Conservation (phyloP, 768 basidiomycete species). For the Tubosaeta brunneosetosa region DNA sequence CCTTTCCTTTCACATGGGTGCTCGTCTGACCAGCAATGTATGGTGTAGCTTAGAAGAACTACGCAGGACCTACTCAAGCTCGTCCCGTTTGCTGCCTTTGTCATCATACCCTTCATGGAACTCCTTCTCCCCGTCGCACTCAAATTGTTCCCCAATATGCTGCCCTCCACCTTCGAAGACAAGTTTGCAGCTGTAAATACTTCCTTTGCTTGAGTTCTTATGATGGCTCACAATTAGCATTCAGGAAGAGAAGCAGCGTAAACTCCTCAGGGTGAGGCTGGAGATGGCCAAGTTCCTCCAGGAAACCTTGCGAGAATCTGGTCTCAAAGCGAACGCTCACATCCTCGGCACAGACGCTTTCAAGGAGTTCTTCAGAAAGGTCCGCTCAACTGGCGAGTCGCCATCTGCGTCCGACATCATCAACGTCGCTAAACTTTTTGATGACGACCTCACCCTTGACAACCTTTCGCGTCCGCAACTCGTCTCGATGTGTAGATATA, state of each 20-base stretch:
- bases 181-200: conserved; percentile 81
- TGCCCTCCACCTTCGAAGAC: conserved; percentile 97
- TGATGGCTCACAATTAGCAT: background rate
- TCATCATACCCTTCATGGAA: conserved; percentile 98
- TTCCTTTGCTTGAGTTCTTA: background rate
- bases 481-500: conserved; percentile 95
- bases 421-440: conserved; percentile 94
- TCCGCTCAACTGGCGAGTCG: conserved; percentile 91
- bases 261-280: conserved; percentile 86
- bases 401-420: conserved; percentile 87
- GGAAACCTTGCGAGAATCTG: conserved; percentile 93
- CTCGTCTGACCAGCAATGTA: conserved; percentile 1
- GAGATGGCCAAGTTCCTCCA: conserved; percentile 99
- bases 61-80: conserved; percentile 90
- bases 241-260: conserved; percentile 95
- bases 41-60: conserved; percentile 75
- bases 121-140: conserved; percentile 91
- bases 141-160: conserved; percentile 97
- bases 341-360: conserved; percentile 94
- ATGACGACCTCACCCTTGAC: conserved; percentile 96
- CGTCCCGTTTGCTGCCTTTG: conserved; percentile 91
- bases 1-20: background rate
- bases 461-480: conserved; percentile 98
- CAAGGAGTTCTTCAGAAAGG: conserved; percentile 99
- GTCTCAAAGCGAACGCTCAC: conserved; percentile 86